phyloP scores from a whole-genome alignment of 331 rosid genomes.

The Cydonia oblonga region DNA sequence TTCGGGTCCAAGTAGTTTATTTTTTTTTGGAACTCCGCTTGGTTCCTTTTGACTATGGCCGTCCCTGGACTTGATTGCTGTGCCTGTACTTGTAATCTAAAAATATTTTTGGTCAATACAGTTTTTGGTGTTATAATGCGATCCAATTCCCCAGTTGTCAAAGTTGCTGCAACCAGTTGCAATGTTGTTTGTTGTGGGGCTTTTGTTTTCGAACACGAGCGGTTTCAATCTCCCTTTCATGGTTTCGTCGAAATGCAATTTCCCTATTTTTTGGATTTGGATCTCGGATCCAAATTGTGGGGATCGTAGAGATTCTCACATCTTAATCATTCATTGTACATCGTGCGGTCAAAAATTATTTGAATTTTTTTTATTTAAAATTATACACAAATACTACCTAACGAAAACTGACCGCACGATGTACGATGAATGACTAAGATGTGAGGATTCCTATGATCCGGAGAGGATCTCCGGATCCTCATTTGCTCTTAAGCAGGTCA shows the following conservation, averaged over 20 bases:
- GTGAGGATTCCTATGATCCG: too few relatives aligned
- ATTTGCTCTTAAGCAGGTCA: too few relatives aligned
- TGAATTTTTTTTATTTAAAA: too few relatives aligned
- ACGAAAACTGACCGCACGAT: too few relatives aligned
- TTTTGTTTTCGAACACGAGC: not conserved
- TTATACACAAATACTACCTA: too few relatives aligned
- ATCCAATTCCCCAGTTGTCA: not conserved
- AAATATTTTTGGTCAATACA: not conserved
- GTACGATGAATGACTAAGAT: too few relatives aligned
- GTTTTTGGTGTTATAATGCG: not conserved
- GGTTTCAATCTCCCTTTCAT: not conserved
- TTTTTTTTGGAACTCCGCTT: not conserved
- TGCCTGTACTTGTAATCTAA: conserved; percentile 14
- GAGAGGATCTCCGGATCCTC: too few relatives aligned
- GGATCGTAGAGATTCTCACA: fast-evolving
- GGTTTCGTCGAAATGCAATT: not conserved
- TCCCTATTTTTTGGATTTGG: not conserved
- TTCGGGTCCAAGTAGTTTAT: conserved; percentile 60
- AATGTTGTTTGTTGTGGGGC: not conserved
- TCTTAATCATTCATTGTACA: too few relatives aligned
- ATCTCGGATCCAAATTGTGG: too few relatives aligned
- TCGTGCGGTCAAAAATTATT: too few relatives aligned
- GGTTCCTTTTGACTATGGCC: conserved; percentile 1
- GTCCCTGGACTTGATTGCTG: conserved; percentile 3
- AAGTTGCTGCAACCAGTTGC: not conserved